Base-by-base conservation (phyloP, 148 eudicot genomes). In the Euryodendron excelsum region DNA sequence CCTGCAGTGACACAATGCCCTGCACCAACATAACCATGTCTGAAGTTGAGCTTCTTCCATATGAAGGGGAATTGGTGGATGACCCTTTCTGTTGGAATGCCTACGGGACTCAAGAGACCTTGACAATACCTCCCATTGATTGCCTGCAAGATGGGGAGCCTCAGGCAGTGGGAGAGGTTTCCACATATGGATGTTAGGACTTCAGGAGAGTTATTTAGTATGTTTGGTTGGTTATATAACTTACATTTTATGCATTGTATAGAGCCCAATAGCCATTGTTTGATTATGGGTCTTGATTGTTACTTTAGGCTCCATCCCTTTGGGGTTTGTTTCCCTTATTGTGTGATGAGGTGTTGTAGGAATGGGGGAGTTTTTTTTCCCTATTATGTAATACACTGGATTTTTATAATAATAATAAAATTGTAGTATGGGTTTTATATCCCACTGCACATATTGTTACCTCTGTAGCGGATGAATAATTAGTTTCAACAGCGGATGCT, bases 1-100 rank as follows among this genome's bases (percentile, higher is more conserved):
- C 99, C 0, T 96, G 99, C 55, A 96, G 99, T n/a, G 98, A 96
- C 80, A 76, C 88, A 0, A 83, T 93, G n/a, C 88, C 99, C 9
- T 96, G 99, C 82, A 93, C 99, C 2, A 96, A 96, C 78, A 91
- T 93, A 33, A 96, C 98, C 7, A 91, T 93, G 99, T 93, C 99
- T 0, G 98, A 96, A 37, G 99, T 96, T 0, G 98, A 96, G 83
- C 86, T 96, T 4, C 79, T 96, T 7, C 99, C 99, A 0, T 77
- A 87, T 28, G 84, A 90, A 78, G 99, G 99, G 27, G 89, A 87
- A 64, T 75, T 91, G 56, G 94, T 93, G 21, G 99, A 93, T 72
- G 91, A 96, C 48, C 99, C 99, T 2, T 93, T 93, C 63, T 96
- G 99, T 68, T 96, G 99, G 99, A 96, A 96, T 65, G 89, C 99